Base-by-base conservation (phyloP, 176 grass and related monocot genomes). In the Musa schizocarpa region DNA sequence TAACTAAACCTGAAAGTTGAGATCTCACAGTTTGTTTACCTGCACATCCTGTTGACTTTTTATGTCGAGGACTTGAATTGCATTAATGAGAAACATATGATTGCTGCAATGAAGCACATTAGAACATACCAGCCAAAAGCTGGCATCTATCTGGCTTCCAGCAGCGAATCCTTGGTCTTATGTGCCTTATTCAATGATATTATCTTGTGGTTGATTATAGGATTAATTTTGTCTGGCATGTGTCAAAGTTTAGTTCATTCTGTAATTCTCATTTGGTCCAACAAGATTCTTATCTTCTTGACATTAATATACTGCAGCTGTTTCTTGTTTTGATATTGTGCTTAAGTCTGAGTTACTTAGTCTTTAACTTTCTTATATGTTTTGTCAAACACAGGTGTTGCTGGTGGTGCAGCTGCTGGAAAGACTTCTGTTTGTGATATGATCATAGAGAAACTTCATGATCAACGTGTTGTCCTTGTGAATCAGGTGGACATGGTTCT, bases 391-490 rank as follows among this genome's bases (percentile, higher is more conserved):
- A 51, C 48, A 92, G 89, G 89, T 65, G 89, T 92, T 34, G 82
- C 75, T 13, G 89, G 89, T 54, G 89, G 89, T 71, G 79, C 89
- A 54, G 89, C 89, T 71, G 85, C 89, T 59, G 89, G 89, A 80
- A 92, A 92, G 81, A 92, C 83, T 16, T 86, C 89, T 22, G 89
- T 92, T n/a, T 92, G 89, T 71, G 83, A 92, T 65, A 88, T 88
- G 82, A 92, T 92, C 29, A 88, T 85, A n/a, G 81, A 86, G 63
- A 86, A 88, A 81, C 83, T 92, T 66, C 86, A 84, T 29, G 89
- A 88, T 77, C 89, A 88, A 73, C 86, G 87, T 29, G 85, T 90
- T 76, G 82, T 89, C 34, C 89, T 96, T 63, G 85, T 96, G 52
- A 96, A 77, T 55, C 92, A 90, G 92, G 92, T 82, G 73, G 14